Base-by-base conservation (phyloP, 495 filamentous ascomycete species). In the Talaromyces stipitatus region DNA sequence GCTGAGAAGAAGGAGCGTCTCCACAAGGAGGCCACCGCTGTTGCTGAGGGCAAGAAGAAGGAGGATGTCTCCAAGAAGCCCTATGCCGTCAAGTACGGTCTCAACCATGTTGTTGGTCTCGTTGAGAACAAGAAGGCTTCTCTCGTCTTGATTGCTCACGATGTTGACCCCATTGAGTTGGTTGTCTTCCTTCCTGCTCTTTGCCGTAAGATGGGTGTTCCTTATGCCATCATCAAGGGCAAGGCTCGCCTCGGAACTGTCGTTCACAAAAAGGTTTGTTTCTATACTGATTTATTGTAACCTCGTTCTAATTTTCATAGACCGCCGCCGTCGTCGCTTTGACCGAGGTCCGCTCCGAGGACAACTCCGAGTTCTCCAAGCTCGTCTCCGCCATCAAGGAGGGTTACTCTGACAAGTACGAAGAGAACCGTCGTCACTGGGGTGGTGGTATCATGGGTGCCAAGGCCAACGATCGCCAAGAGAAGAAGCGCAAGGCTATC, bases 121-220 rank as follows among this genome's bases (percentile, higher is more conserved):
- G 92, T 99, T 72, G 95, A 99, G 87, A 97, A 97, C 83, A 99
- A 97, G 90, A 99, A 99, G 87, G 92, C 95, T 59, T 84, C 87
- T 56, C 82, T 99, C 63, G 95, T 99, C 71, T 82, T 99, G 64
- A 97, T 99, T 73, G 88, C 95, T 70, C 96, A 99, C 80, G 95
- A 99, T 73, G 95, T 99, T 69, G 95, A 99, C 83, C 95, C 95
- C 63, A 97, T 99, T 76, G 95, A 99, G 84, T 77, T 99, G 66
- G 95, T 99, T 73, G 87, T 97, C 78, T 99, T 95, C 90, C 83
- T 99, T 57, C 95, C 95, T 62, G 91, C 95, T 72, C 85, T 99
- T 67, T 99, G 95, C 88, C 86, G 90, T 77, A 99, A 99, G 90
- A 97, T 99, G 91, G 95, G 95, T 79, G 83, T 98, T 63, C 95